Evolutionary conservation across 179 eudicot genomes (phyloP), one percentile per base, ranked within the genome.

Genomic region (Corrigiola litoralis): DNA sequence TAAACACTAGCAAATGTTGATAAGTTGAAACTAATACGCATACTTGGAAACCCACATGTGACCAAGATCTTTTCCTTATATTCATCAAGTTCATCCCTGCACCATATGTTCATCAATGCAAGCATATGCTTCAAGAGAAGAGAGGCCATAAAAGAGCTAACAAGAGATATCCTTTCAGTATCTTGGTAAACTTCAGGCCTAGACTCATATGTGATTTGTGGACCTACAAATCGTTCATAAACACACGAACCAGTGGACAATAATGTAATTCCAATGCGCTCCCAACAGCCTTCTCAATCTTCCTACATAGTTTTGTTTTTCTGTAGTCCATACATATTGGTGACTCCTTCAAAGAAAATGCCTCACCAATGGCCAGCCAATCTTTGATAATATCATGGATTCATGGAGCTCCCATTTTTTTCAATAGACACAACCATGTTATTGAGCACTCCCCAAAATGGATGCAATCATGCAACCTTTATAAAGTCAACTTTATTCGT

Each of bases 351-450:
- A 65, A 58, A 0, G 97, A 86, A 75, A 94, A 90, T 8, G 94
- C 89, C 48, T 88, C 85, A 23, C 54, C 44, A 9, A 90, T 12
- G 42, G 29, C 18, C 62, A 4, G 4, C 47, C 54, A 24, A 31
- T 21, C 8, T 21, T 49, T 7, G 54, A 24, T 21, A 20, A 28
- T 21, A 49, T 49, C 32, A 75, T 72, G 86, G 97, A 36, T 86
- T 89, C 56, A 75, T 24, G 0, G 70, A 83, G 69, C 90, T 80
- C 14, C 90, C 89, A 31, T 49, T 18, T 77, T 67, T 86, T 94
- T 97, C 99, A 94, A 52, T 86, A 94, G n/a, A 94, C 99, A 69
- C 99, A 90, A 20, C 99, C 99, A 52, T 94, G 99, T 66, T 94
- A 97, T 77, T 94, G 97, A 3, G 84, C 99, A 51, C 99, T 94